Evolutionary conservation across 2,329 filamentous ascomycete species (phyloP), one percentile per base, ranked within the genome.

Genomic region (Cryphonectria radicalis): DNA sequence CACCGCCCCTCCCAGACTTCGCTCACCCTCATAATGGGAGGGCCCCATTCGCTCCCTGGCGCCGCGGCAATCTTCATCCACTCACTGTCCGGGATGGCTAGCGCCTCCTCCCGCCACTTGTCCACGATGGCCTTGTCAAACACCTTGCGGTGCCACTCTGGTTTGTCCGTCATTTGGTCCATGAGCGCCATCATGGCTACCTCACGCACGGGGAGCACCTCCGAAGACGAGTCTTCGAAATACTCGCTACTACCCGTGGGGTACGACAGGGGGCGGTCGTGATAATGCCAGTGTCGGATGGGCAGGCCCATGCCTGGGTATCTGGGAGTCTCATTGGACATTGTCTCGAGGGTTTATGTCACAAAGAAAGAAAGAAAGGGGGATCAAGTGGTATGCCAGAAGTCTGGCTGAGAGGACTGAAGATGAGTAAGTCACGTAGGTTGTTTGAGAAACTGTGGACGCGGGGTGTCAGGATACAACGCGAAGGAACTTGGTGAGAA

Each of bases 131-230:
- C 64, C 0, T 80, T 76, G 70, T 81, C 75, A 70, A 79, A 79
- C 11, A 81, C 76, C 69, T 82, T 80, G 25, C 73, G 70, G 50
- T 81, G 73, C 81, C 81, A 83, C 46, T 78, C 74, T 0, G 37
- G 63, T 35, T 65, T 74, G 74, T 70, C 70, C 8, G 69, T 69
- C 40, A 72, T 46, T 60, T 59, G 63, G 25, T 72, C 50, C 70
- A 73, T 74, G 42, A 72, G 40, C 11, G 55, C 28, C 63, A 74
- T 63, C 70, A 70, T 72, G 28, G 63, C 70, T 22, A 70, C 22
- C 66, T 73, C 70, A 46, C 68, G 67, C 28, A 67, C 66, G 69
- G 53, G 73, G n/a, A 78, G 64, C 46, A 75, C 57, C 1, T 69
- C 57, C n/a, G 72, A 72, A 1, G 14, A 6, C 5, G 70, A 57